Conservation (phyloP, 192 early-diverging fungal species). For the Gigaspora rosea region DNA sequence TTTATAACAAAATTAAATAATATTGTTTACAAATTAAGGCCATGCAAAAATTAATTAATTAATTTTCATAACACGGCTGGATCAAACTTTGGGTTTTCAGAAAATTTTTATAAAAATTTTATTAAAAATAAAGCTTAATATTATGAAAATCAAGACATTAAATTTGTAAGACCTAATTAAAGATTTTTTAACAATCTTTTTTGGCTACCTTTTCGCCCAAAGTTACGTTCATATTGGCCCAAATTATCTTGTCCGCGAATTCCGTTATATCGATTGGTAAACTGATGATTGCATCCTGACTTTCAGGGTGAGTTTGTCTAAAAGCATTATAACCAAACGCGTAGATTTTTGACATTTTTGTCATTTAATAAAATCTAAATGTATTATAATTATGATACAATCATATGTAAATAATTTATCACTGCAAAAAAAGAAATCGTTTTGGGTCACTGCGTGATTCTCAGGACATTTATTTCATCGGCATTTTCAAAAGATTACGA, state of each 20-base stretch:
- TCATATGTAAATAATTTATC: no score
- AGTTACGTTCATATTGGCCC: constrained; percentile 19
- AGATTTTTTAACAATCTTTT: neutral
- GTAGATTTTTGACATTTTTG: neutral
- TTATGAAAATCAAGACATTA: neutral
- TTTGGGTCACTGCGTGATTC: no score
- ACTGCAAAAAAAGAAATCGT: no score
- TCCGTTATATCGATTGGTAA: constrained; percentile 15
- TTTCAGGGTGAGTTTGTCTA: constrained; percentile 4
- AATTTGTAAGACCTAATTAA: neutral
- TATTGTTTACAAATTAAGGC: neutral
- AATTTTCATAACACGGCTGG: no score
- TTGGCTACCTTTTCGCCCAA: neutral
- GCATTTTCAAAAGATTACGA: no score
- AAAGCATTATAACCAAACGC: constrained; percentile 21
- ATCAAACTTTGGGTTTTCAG: no score
- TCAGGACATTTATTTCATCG: no score
- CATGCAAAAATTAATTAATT: no score
- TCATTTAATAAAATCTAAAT: no score
- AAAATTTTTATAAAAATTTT: no score
- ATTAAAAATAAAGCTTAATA: neutral
- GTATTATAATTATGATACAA: no score
- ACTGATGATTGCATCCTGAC: constrained; percentile 1
- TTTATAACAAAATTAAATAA: neutral
- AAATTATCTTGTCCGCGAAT: constrained; percentile 8